These are phyloP conservation scores for Cyberlindnera meyerae DNA, from an alignment of 805 yeast species.

Conservation along the genomic window DNA sequence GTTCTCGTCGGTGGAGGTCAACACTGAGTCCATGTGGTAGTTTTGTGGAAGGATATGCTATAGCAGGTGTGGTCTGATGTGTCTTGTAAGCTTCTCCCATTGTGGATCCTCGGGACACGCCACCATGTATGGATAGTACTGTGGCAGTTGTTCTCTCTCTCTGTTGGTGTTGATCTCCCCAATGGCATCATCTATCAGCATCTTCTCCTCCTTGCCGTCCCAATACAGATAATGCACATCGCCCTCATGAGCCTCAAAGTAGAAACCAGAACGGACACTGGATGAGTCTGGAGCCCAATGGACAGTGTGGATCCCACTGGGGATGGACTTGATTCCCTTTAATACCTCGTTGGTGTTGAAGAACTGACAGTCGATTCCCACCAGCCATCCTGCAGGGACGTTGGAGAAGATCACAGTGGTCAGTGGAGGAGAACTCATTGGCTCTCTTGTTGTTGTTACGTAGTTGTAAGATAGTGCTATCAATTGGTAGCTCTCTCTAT, in stretches of 20 bases:
- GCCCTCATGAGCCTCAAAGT: constrained; percentile 31
- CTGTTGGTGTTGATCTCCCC: constrained; percentile 30
- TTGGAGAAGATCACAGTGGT: constrained; percentile 28
- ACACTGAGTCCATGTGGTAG: constrained; percentile 34
- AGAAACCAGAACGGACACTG: constrained; percentile 39
- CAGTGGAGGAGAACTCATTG: constrained; percentile 24
- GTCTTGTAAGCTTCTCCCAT: constrained; percentile 26
- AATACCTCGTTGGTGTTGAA: constrained; percentile 37
- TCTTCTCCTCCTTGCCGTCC: constrained; percentile 31
- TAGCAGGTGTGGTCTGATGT: constrained; percentile 26
- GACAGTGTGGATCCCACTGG: constrained; percentile 48
- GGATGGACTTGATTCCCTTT: constrained; percentile 48
- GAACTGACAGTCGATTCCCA: constrained; percentile 48
- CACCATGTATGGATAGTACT: constrained; percentile 35
- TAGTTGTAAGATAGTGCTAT: too few relatives aligned
- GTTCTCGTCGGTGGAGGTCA: constrained; percentile 48
- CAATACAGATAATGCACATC: constrained; percentile 33
- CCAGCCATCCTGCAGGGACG: constrained; percentile 31
- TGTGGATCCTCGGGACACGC: constrained; percentile 32
- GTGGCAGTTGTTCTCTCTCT: constrained; percentile 27
- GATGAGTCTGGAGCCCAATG: constrained; percentile 41
- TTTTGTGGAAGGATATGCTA: constrained; percentile 25
- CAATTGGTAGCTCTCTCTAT: too few relatives aligned
- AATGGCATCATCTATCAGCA: constrained; percentile 27
- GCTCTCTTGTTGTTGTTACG: too few relatives aligned